Conservation (phyloP, 805 yeast genomes). For the Kuraishia floccosa region DNA sequence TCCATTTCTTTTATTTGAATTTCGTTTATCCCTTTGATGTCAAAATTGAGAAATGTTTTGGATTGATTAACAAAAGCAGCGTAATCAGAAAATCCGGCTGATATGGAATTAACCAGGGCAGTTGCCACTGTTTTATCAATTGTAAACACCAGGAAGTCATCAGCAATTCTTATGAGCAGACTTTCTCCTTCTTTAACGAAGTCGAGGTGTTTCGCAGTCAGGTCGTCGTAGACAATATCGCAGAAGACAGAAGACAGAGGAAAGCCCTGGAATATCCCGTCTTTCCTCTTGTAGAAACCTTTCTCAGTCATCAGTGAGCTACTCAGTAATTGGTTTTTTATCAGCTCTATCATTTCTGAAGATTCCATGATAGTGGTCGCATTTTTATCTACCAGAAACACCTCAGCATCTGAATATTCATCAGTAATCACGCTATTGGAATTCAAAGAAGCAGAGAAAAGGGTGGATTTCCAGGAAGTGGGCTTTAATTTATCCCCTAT, state of each 20-base stretch:
- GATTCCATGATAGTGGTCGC: too few relatives aligned
- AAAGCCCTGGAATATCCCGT: constrained; percentile 82
- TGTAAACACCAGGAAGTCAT: constrained; percentile 73
- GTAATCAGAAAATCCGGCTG: constrained; percentile 27
- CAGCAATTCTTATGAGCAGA: constrained; percentile 57
- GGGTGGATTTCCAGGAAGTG: too few relatives aligned
- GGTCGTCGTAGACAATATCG: constrained; percentile 55
- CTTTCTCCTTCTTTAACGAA: constrained; percentile 14
- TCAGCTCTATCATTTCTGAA: background rate
- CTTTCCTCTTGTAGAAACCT: constrained; percentile 31
- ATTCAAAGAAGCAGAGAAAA: too few relatives aligned
- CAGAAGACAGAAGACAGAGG: constrained; percentile 67
- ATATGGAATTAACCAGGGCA: constrained; percentile 15
- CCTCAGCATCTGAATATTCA: too few relatives aligned
- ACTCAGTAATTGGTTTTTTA: background rate
- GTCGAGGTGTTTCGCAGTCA: constrained; percentile 30
- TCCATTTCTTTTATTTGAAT: background rate
- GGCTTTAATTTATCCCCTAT: too few relatives aligned
- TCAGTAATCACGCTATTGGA: too few relatives aligned
- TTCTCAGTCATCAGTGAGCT: background rate
- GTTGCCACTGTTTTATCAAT: constrained; percentile 21
- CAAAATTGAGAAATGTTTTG: constrained; percentile 18
- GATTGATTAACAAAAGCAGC: constrained; percentile 26
- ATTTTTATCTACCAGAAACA: too few relatives aligned
- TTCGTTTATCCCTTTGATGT: background rate